phyloP scores from a whole-genome alignment of 768 basidiomycete species.

The Mycena polygramma region DNA sequence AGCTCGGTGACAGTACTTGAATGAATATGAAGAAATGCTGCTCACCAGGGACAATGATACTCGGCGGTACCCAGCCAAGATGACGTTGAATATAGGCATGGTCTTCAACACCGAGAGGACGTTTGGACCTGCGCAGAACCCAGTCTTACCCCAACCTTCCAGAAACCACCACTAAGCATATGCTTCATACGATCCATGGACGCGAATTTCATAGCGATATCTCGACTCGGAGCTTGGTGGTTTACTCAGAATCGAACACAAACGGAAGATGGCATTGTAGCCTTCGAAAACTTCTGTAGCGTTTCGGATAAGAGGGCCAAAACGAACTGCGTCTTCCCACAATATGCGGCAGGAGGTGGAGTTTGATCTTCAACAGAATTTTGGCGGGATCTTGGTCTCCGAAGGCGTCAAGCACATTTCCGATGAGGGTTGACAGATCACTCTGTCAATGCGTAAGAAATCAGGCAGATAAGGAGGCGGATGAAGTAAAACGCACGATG shows the following conservation, averaged over 20 bases:
- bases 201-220: conserved; percentile 46
- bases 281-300: conserved; percentile 56
- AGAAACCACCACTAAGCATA: conserved; percentile 48
- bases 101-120: conserved; percentile 11
- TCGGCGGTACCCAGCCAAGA: conserved; percentile 32
- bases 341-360: conserved; percentile 50
- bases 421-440: conserved; percentile 27
- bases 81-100: conserved; percentile 29
- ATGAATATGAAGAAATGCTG: too few species aligned
- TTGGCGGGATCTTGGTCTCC: conserved; percentile 48
- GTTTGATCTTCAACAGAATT: conserved; percentile 48
- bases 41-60: not conserved
- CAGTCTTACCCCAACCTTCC: conserved; percentile 32
- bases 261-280: conserved; percentile 55
- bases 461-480: too few species aligned
- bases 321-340: conserved; percentile 44
- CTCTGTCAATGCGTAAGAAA: too few species aligned
- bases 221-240: conserved; percentile 51
- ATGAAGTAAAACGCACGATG: too few species aligned
- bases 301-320: conserved; percentile 49
- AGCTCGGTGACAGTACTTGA: too few species aligned
- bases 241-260: conserved; percentile 52
- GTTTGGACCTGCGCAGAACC: conserved; percentile 4
- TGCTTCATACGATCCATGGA: conserved; percentile 50
- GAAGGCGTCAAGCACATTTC: conserved; percentile 53